Percentiles rank a stretch among this genome's conserved stretches.
Conservation (phyloP, 768 basidiomycete genomes). For the Filobasidium floriforme region DNA sequence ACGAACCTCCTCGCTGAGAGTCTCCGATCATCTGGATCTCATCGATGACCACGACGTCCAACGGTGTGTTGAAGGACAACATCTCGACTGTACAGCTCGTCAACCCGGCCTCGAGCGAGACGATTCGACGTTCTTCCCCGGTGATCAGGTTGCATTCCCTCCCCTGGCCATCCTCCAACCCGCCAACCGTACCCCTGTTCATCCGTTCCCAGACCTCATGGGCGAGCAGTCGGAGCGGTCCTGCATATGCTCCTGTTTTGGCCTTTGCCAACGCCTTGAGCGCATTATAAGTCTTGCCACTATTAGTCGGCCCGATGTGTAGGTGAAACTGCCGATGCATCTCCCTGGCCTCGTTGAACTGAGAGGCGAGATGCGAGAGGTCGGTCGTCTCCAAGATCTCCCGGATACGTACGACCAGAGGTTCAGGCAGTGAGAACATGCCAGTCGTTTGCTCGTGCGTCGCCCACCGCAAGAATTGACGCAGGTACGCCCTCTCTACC, state of each 20-base stretch:
- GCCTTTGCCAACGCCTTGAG: slow-evolving; percentile 77
- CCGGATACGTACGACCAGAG: slow-evolving; percentile 12
- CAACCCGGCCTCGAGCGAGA: slow-evolving; percentile 55
- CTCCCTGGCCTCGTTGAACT: slow-evolving; percentile 52
- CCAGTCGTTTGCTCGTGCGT: slow-evolving; percentile 16
- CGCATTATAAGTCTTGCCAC: slow-evolving; percentile 92
- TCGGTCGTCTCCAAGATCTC: slow-evolving; percentile 31
- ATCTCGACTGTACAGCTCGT: slow-evolving; percentile 92
- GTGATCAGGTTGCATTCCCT: slow-evolving; percentile 78
- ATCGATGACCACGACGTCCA: slow-evolving; percentile 85
- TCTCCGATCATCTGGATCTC: slow-evolving; percentile 96
- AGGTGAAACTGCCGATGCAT: slow-evolving; percentile 72
- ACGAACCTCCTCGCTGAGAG: slow-evolving; percentile 64
- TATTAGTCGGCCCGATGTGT: slow-evolving; percentile 96
- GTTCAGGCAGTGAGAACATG: slow-evolving; percentile 1
- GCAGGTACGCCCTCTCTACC: slow-evolving; percentile 31
- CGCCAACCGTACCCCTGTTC: slow-evolving; percentile 80
- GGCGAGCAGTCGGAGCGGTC: slow-evolving; percentile 83
- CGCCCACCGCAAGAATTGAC: slow-evolving; percentile 28
- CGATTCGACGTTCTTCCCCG: slow-evolving; percentile 76
- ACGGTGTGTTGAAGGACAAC: slow-evolving; percentile 49
- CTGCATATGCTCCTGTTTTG: slow-evolving; percentile 69
- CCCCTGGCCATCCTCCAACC: slow-evolving; percentile 54
- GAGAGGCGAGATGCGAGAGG: slow-evolving; percentile 27
- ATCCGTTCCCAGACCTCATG: slow-evolving; percentile 89